Evolutionary conservation across 2,329 filamentous ascomycete genomes (phyloP), one percentile per base, ranked within the genome.

Genomic region (Leptographium wingfieldii): DNA sequence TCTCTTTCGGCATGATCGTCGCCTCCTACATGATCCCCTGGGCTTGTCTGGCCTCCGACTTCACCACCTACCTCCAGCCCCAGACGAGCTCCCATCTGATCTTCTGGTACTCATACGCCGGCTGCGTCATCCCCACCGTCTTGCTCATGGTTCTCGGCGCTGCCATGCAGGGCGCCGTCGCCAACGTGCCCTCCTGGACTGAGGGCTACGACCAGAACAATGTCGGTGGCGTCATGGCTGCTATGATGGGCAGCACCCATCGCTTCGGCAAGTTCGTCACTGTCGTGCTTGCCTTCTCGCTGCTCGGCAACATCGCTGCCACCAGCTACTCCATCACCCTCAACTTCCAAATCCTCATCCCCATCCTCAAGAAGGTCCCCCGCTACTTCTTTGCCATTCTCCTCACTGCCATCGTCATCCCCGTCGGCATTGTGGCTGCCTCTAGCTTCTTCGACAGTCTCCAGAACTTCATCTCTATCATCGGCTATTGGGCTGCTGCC

Each of bases 21-120:
- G 81, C 83, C 0, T 80, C 80, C 0, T 85, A 84, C 67, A 80
- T 85, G 74, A 76, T 87, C 2, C 82, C 84, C 0, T 87, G 80
- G 76, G 80, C 77, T 4, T 77, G 76, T 2, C 72, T 85, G 29
- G 76, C 80, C 0, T 82, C 80, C 25, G 83, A 86, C 66, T 79
- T 85, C 60, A 80, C 80, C 0, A 82, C 81, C 0, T 86, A 86
- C 65, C n/a, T 40, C 11, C 53, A 33, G 12, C 33, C 33, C 5
- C 53, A 25, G 22, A 55, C n/a, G 33, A 55, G 35, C 40, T 40
- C 29, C 31, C 56, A 9, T 40, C 55, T 48, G 27, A 73, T 85
- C 61, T 83, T 83, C 59, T 60, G 72, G 4, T 85, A 85, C 66
- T 78, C 76, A 2, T 85, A 82, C 66, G 65, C 74, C 14, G 83